phyloP scores from a whole-genome alignment of 2,329 filamentous ascomycete species.

The Atkinsonella hypoxylon region DNA sequence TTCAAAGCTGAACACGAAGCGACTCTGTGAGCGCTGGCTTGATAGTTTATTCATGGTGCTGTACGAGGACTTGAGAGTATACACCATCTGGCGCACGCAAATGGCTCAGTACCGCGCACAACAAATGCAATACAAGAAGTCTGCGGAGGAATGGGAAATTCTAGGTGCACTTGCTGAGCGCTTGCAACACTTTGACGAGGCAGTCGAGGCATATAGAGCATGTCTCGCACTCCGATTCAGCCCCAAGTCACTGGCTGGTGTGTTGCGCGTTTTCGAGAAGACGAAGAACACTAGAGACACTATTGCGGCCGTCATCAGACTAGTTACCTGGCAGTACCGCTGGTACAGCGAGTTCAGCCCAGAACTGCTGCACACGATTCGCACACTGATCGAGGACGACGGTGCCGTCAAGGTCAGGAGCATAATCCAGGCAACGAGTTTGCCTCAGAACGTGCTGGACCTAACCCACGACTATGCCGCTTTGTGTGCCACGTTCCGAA shows the following conservation, averaged over 20 bases:
- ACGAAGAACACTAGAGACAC: constrained; percentile 69
- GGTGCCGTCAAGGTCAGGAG: constrained; percentile 94
- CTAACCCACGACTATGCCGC: constrained; percentile 94
- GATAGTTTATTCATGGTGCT: constrained; percentile 99
- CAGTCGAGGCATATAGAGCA: constrained; percentile 81
- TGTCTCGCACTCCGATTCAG: constrained; percentile 84
- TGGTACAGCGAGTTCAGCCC: constrained; percentile 99
- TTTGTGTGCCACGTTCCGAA: constrained; percentile 87
- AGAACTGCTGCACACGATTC: constrained; percentile 73
- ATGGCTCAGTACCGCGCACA: constrained; percentile 93
- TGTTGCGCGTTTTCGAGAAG: constrained; percentile 68
- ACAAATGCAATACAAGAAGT: constrained; percentile 92
- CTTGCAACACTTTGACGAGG: constrained; percentile 83
- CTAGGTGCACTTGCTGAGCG: constrained; percentile 85
- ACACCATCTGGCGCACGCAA: constrained; percentile 98
- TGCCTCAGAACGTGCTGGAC: constrained; percentile 87
- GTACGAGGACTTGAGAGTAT: constrained; percentile 94
- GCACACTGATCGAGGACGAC: constrained; percentile 92
- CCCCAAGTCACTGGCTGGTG: constrained; percentile 79
- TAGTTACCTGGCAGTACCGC: constrained; percentile 96
- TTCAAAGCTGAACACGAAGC: constrained; percentile 91
- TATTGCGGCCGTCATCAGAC: constrained; percentile 72
- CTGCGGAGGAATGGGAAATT: constrained; percentile 96
- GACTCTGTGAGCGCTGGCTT: constrained; percentile 92
- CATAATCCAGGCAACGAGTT: constrained; percentile 89